These are phyloP conservation scores for button mushroom (Agaricus bisporus) DNA, from an alignment of 768 basidiomycete genomes.

Conservation along the genomic window DNA sequence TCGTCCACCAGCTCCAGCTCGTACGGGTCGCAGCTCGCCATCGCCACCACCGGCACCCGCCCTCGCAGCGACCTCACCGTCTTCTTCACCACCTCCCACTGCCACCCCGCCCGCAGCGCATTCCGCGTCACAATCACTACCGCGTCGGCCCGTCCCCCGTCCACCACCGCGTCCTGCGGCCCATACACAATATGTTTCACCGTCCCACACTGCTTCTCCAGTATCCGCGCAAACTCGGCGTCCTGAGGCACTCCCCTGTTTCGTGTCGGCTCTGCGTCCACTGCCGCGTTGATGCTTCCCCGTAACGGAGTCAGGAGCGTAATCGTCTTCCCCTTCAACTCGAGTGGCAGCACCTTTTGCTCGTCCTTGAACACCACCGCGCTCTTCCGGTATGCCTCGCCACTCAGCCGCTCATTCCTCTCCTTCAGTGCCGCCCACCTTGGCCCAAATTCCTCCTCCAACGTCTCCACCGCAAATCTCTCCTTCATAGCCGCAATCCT, in stretches of 20 bases:
- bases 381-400: conserved; percentile 39
- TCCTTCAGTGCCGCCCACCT: conserved; percentile 31
- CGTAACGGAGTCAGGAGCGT: conserved; percentile 50
- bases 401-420: conserved; percentile 35
- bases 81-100: conserved; percentile 32
- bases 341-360: conserved; percentile 29
- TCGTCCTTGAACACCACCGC: conserved; percentile 42
- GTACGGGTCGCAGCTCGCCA: conserved; percentile 65
- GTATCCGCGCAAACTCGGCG: conserved; percentile 35
- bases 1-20: conserved; percentile 32
- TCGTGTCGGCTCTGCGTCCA: conserved; percentile 42
- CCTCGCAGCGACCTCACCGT: not conserved
- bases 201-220: conserved; percentile 22
- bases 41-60: conserved; percentile 33
- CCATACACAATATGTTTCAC: conserved; percentile 45
- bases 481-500: conserved; percentile 48
- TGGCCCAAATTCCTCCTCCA: conserved; percentile 17
- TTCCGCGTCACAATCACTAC: conserved; percentile 56
- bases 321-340: conserved; percentile 20
- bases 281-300: conserved; percentile 56
- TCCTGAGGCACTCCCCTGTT: conserved; percentile 59
- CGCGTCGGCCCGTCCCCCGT: conserved; percentile 16
- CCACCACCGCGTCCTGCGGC: conserved; percentile 5
- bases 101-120: conserved; percentile 48
- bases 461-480: conserved; percentile 41